Conservation (phyloP, 2,329 filamentous ascomycete species). For the Diaporthe australafricana region DNA sequence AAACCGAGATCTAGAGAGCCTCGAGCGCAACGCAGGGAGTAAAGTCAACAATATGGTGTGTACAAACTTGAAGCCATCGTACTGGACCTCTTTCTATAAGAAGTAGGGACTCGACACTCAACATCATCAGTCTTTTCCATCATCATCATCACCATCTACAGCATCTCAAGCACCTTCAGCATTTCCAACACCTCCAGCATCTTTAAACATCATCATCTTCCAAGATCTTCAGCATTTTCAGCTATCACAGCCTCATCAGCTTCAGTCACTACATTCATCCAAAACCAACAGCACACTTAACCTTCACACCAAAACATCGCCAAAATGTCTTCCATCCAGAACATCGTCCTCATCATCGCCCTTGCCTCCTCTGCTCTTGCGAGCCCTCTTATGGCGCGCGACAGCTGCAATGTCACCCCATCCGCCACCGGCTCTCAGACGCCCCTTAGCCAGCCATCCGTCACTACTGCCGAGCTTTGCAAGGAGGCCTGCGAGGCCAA, state of each 20-base stretch:
- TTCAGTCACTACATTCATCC: background rate
- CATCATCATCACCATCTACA: slow-evolving; percentile 5
- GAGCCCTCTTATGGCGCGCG: slow-evolving; percentile 13
- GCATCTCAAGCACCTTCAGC: too few relatives aligned
- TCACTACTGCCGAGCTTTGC: slow-evolving; percentile 6
- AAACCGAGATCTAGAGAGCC: slow-evolving; percentile 6
- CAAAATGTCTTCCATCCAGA: slow-evolving; percentile 6
- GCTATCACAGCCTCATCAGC: background rate
- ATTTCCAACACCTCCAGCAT: too few relatives aligned
- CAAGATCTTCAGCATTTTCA: too few relatives aligned
- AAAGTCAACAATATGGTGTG: background rate
- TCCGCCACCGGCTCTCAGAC: background rate
- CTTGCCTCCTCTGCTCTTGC: slow-evolving; percentile 7
- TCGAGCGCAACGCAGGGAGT: background rate
- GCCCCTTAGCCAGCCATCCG: background rate
- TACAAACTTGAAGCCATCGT: background rate
- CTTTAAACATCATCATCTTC: too few relatives aligned
- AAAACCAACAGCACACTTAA: background rate
- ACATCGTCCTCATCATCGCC: slow-evolving; percentile 6
- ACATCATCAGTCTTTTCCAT: background rate
- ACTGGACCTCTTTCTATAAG: background rate
- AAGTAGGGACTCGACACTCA: background rate
- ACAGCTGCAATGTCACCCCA: slow-evolving; percentile 10
- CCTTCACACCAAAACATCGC: background rate
- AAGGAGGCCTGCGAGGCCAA: slow-evolving; percentile 21